Evolutionary conservation across 495 filamentous ascomycete genomes (phyloP).

Genomic region (Haplographium delicatum): DNA sequence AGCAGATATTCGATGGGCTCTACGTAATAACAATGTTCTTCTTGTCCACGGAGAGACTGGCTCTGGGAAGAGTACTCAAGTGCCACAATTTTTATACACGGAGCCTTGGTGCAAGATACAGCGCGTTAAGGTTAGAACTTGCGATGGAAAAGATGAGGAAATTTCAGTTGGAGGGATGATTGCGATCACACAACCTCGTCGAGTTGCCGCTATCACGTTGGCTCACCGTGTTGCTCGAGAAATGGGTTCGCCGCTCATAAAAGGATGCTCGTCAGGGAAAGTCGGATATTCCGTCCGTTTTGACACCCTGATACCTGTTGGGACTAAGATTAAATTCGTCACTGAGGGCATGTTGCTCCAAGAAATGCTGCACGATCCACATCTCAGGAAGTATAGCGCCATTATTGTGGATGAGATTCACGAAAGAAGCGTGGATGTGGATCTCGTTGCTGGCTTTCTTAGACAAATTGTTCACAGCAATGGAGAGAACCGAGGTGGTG

Average conservation of each 20-base stretch:
- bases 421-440: conserved; percentile 94
- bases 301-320: conserved; percentile 68
- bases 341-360: conserved; percentile 97
- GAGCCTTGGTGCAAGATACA: conserved; percentile 72
- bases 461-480: conserved; percentile 62
- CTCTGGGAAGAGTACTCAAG: conserved; percentile 94
- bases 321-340: conserved; percentile 81
- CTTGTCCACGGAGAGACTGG: conserved; percentile 92
- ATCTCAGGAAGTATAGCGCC: conserved; percentile 77
- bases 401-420: conserved; percentile 96
- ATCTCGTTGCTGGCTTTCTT: conserved; percentile 83
- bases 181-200: conserved; percentile 88
- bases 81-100: conserved; percentile 76
- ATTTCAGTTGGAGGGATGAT: conserved; percentile 75
- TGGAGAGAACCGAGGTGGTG: conserved; percentile 55
- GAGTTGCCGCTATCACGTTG: conserved; percentile 91
- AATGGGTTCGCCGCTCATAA: conserved; percentile 75
- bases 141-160: conserved; percentile 37
- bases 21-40: conserved; percentile 69
- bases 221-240: conserved; percentile 86
- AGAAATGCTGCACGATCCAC: conserved; percentile 84
- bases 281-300: conserved; percentile 96
- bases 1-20: conserved; percentile 57
- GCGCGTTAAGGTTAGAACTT: conserved; percentile 40
- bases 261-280: conserved; percentile 56